A percentile compares a stretch with the other conserved stretches of the same genome.
Conservation (phyloP, 148 eudicot genomes). For the Spergularia bocconei region DNA sequence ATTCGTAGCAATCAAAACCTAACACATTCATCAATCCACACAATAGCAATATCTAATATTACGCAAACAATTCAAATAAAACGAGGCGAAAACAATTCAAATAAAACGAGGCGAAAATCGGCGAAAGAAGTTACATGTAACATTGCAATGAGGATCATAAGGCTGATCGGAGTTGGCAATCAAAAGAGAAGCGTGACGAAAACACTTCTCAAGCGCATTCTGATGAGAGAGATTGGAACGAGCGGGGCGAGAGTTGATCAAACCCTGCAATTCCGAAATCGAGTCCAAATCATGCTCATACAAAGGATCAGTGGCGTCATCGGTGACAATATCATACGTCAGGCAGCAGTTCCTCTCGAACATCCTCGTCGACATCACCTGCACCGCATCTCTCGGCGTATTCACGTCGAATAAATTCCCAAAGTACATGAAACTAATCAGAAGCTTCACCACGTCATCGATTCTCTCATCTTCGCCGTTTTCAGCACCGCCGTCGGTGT, state of each 20-base stretch:
- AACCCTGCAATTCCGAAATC: constrained; percentile 55
- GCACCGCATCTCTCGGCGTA: constrained; percentile 51
- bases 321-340: constrained; percentile 84
- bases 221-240: constrained; percentile 68
- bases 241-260: constrained; percentile 60
- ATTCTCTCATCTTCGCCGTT: not conserved
- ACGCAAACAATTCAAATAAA: not conserved
- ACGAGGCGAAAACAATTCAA: not conserved
- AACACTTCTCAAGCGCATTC: constrained; percentile 56
- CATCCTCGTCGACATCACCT: constrained; percentile 55
- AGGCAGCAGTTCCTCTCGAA: constrained; percentile 86
- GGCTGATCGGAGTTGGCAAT: constrained; percentile 53
- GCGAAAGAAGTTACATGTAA: constrained; percentile 49
- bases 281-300: constrained; percentile 75
- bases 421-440: constrained; percentile 65
- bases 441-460: constrained; percentile 40
- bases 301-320: constrained; percentile 62
- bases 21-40: not conserved
- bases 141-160: constrained; percentile 37
- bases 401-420: constrained; percentile 76
- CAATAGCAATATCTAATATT: not conserved
- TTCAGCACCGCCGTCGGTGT: not conserved
- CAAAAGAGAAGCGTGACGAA: constrained; percentile 71
- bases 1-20: no score
- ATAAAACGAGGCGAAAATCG: not conserved